These are phyloP conservation scores for Neurospora tetrasperma DNA, from an alignment of 495 filamentous ascomycete genomes.

Conservation along the genomic window DNA sequence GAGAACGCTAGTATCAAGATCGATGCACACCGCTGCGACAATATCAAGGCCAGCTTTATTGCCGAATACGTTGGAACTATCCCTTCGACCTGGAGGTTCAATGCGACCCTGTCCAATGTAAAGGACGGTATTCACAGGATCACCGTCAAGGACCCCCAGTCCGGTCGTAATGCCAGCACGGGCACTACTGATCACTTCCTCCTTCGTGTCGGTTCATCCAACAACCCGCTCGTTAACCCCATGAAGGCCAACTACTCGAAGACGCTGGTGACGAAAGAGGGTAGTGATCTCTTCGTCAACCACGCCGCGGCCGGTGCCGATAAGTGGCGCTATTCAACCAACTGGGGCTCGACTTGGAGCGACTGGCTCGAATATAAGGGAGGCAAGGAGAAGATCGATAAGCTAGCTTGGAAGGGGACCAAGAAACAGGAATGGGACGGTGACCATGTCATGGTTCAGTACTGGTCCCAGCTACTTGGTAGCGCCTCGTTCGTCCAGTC, in stretches of 20 bases:
- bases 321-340: conserved; percentile 51
- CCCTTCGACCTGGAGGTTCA: conserved; percentile 44
- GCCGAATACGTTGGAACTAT: conserved; percentile 39
- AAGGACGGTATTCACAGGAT: conserved; percentile 52
- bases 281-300: conserved; percentile 36
- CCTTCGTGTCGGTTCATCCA: conserved; percentile 35
- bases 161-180: conserved; percentile 24
- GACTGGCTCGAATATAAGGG: conserved; percentile 49
- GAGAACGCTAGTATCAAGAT: conserved; percentile 26
- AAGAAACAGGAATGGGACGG: conserved; percentile 52
- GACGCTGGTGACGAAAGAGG: conserved; percentile 30
- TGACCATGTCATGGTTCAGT: conserved; percentile 55
- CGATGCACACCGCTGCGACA: conserved; percentile 13
- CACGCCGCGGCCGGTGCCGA: conserved; percentile 56
- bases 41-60: conserved; percentile 40
- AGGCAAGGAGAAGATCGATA: conserved; percentile 40
- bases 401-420: conserved; percentile 50
- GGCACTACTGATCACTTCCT: conserved; percentile 40
- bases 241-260: conserved; percentile 47
- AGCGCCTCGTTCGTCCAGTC: conserved; percentile 53
- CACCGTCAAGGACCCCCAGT: conserved; percentile 48
- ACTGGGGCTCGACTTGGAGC: conserved; percentile 52
- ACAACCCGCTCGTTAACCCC: conserved; percentile 51
- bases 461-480: conserved; percentile 51
- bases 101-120: conserved; percentile 32